Conservation (phyloP, 495 filamentous ascomycete species). For the Xylaria sp. region DNA sequence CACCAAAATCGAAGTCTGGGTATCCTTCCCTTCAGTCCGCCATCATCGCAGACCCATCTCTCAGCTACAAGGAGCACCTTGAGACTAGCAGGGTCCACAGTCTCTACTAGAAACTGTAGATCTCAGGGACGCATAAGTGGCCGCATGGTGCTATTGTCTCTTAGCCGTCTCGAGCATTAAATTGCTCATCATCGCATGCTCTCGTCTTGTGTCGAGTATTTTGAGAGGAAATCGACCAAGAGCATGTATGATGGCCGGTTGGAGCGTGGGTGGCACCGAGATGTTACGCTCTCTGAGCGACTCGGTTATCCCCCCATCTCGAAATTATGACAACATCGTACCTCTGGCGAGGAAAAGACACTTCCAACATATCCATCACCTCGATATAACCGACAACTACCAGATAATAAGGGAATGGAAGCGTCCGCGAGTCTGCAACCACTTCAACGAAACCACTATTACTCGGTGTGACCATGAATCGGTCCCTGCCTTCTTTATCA, state of each 20-base stretch:
- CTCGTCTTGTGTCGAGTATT: not conserved
- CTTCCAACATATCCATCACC: conserved; percentile 32
- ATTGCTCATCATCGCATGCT: not conserved
- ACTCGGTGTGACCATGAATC: conserved; percentile 30
- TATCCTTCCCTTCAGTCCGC: conserved; percentile 6
- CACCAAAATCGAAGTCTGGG: conserved; percentile 2
- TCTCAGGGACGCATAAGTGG: not conserved
- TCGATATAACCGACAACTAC: conserved; percentile 35
- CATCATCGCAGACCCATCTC: not conserved
- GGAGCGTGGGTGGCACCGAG: conserved; percentile 43
- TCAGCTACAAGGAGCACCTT: not conserved
- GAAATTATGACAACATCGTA: conserved; percentile 31
- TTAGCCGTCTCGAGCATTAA: not conserved
- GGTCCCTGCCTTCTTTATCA: conserved; percentile 40
- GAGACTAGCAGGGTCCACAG: not conserved
- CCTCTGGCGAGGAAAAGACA: conserved; percentile 38
- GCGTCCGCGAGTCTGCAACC: conserved; percentile 32
- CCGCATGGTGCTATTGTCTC: not conserved
- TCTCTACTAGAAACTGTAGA: not conserved
- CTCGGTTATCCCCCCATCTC: conserved; percentile 36
- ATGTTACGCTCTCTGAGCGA: conserved; percentile 46
- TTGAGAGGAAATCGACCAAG: conserved; percentile 2
- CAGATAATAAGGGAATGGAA: conserved; percentile 38
- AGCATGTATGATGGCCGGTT: conserved; percentile 45
- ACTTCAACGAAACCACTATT: conserved; percentile 24